Conservation (phyloP, 2,329 filamentous ascomycete species). For the Colletotrichum sidae region DNA sequence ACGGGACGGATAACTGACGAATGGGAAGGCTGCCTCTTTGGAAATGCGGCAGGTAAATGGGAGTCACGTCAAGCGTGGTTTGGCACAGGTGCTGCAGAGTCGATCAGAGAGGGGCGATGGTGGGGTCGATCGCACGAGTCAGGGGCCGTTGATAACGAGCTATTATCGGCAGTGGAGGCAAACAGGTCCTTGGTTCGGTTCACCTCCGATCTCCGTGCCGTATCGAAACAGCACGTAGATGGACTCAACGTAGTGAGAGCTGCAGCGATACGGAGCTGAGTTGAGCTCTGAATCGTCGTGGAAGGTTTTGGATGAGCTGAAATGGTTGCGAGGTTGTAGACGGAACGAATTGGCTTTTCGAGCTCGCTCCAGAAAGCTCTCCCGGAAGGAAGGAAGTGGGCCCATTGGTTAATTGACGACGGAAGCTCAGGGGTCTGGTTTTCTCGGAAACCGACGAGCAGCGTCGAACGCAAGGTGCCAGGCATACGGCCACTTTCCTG, state of each 20-base stretch:
- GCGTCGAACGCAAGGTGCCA: constrained; percentile 19
- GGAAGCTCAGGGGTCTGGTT: constrained; percentile 15
- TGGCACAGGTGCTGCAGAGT: constrained; percentile 10
- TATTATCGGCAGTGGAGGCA: constrained; percentile 12
- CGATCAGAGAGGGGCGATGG: constrained; percentile 26
- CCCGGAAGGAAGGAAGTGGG: constrained; percentile 12
- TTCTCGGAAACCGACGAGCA: constrained; percentile 16
- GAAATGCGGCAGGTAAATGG: constrained; percentile 31
- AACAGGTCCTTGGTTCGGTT: constrained; percentile 1
- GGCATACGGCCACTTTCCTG: constrained; percentile 22
- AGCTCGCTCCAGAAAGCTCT: constrained; percentile 36
- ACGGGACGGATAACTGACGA: constrained; percentile 16
- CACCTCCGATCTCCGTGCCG: constrained; percentile 12
- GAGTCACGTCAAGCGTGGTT: constrained; percentile 28
- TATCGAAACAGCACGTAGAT: constrained; percentile 10
- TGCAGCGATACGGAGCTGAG: neutral
- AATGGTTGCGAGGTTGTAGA: constrained; percentile 6
- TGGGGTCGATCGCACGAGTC: constrained; percentile 24
- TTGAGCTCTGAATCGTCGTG: neutral
- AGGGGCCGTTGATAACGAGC: constrained; percentile 6
- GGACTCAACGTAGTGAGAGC: neutral
- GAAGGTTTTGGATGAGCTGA: neutral
- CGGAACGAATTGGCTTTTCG: neutral
- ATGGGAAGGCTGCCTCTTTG: constrained; percentile 13
- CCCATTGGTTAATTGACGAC: constrained; percentile 31